phyloP scores from a whole-genome alignment of 2,329 filamentous ascomycete genomes.

The Aspergillus ruber region DNA sequence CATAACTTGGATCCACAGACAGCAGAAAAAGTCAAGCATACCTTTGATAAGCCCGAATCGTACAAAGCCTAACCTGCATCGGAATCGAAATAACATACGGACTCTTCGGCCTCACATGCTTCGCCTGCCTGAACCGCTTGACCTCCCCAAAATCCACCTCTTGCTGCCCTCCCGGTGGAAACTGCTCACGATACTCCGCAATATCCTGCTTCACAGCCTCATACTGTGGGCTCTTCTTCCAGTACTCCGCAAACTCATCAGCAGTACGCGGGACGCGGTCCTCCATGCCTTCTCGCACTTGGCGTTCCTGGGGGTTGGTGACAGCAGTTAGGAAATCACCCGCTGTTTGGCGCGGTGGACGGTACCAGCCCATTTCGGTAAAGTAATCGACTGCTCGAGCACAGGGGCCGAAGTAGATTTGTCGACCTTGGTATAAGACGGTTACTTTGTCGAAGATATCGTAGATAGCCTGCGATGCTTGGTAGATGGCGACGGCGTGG shows the following conservation, averaged over 20 bases:
- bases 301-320: conserved; percentile 58
- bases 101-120: conserved; percentile 31
- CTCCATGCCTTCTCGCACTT: conserved; percentile 53
- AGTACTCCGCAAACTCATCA: conserved; percentile 57
- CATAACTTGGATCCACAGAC: background rate
- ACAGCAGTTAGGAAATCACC: conserved; percentile 65
- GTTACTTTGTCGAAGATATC: conserved; percentile 68
- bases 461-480: conserved; percentile 46
- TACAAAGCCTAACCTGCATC: conserved; percentile 74
- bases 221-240: conserved; percentile 35
- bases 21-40: conserved; percentile 12
- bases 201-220: conserved; percentile 30
- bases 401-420: conserved; percentile 69
- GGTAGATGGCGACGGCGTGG: conserved; percentile 55
- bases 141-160: conserved; percentile 25
- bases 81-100: conserved; percentile 72
- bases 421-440: conserved; percentile 68
- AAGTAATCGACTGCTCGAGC: conserved; percentile 58
- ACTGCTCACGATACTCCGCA: conserved; percentile 23
- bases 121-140: conserved; percentile 29
- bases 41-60: conserved; percentile 72
- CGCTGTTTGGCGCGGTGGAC: conserved; percentile 60
- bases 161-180: conserved; percentile 26
- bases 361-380: conserved; percentile 61
- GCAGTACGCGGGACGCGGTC: conserved; percentile 57